Base-by-base conservation (phyloP, 1,284 basidiomycete species). In the Fomitopsis betulina region DNA sequence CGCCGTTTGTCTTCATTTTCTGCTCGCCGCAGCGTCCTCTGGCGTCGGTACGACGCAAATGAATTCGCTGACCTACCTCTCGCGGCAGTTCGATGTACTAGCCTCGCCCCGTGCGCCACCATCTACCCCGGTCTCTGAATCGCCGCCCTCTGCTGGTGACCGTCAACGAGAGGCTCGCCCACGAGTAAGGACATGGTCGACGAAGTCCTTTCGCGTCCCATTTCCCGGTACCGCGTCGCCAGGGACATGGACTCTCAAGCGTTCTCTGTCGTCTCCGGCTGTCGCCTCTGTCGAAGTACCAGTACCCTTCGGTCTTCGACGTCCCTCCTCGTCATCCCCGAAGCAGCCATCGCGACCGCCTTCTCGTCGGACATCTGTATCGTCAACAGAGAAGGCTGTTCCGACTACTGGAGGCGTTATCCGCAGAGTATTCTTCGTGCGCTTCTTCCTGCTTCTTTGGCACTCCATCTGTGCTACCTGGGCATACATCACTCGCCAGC, bases 151-250 rank as follows among this genome's bases (percentile, higher is more conserved):
- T 21, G 33, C 27, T 30, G 57, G 59, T 30, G 59, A 63, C 19
- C 67, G 70, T 61, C 66, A 47, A 30, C 45, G 67, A 40, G 72
- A 71, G 59, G 59, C 66, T 8, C 65, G 70, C 3, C 80, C 76
- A 59, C 77, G 83, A 58, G 76, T 80, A 25, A 74, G 74, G 59
- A 79, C 82, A n/a, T 86, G 84, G 81, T 83, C 83, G 42, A 77
- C 82, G 53, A 80, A 76, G 66, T 79, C 79, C 13, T 79, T 82
- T 63, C 76, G 81, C 56, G 75, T 80, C 58, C 71, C 74, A 21
- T 74, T 73, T 45, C 65, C 72, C 33, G 58, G 3, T 19, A 58
- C 49, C 50, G 55, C 53, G 50, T 51, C 54, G 38, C 58, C 57
- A 8, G 58, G 61, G 27, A 45, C 57, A 7, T 68, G 60, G 63